Evolutionary conservation across 1,139 yeast species (phyloP).

Genomic region (Hyphopichia fennica): DNA sequence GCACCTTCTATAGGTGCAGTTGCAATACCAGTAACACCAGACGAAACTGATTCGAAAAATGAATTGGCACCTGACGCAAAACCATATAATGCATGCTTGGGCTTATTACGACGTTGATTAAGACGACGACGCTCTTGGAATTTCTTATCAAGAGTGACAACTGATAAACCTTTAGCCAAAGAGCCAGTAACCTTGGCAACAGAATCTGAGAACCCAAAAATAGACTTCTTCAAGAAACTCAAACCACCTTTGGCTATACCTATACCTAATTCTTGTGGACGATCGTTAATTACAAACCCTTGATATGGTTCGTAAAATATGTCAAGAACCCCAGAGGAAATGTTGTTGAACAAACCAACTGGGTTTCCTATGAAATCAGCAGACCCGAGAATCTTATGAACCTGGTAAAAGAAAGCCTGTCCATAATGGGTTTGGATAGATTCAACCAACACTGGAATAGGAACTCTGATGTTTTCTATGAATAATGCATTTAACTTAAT

Average conservation of each 20-base stretch:
- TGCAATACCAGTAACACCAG: conserved; percentile 91
- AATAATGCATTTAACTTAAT: conserved; percentile 83
- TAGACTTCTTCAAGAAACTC: conserved; percentile 90
- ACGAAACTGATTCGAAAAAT: conserved; percentile 78
- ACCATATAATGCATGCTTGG: conserved; percentile 88
- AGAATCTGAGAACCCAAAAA: conserved; percentile 92
- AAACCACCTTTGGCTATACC: conserved; percentile 95
- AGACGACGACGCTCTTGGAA: conserved; percentile 82
- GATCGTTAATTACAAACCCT: conserved; percentile 88
- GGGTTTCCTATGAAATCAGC: conserved; percentile 98
- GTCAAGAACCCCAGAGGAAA: conserved; percentile 94
- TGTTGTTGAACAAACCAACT: conserved; percentile 89
- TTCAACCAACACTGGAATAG: conserved; percentile 69
- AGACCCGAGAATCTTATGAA: conserved; percentile 91
- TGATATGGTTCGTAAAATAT: conserved; percentile 97
- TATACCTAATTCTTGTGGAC: conserved; percentile 94
- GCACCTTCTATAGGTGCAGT: conserved; percentile 91
- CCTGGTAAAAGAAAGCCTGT: conserved; percentile 87
- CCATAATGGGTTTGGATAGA: conserved; percentile 84
- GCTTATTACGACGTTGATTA: conserved; percentile 72
- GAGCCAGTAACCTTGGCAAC: conserved; percentile 92
- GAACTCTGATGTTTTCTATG: conserved; percentile 86
- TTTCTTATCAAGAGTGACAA: conserved; percentile 81
- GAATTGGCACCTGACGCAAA: conserved; percentile 87
- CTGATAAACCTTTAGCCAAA: conserved; percentile 89